Evolutionary conservation across 164 flowering plant genomes (phyloP), one percentile per base, ranked within the genome.

Genomic region (Magnolia changhungtana): DNA sequence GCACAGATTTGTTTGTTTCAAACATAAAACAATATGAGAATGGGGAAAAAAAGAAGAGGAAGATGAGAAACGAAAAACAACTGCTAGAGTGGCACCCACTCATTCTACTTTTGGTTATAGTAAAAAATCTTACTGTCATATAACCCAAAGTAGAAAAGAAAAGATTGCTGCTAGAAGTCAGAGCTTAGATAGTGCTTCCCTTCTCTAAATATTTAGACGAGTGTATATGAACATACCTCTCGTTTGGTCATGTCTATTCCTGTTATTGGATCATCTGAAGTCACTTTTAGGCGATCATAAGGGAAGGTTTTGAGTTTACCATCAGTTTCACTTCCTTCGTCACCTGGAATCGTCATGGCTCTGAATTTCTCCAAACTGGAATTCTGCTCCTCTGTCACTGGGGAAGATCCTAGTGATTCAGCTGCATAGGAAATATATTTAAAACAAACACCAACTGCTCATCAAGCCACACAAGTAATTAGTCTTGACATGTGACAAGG

Each of bases 211-310:
- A 16, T 55, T 55, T 11, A 55, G 61, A 55, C 3, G 61, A 55
- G 10, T 55, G 61, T 16, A 55, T 16, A 55, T 55, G 16, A 11
- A 11, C 18, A 55, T 85, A 92, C 97, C 95, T 92, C 97, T 86
- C 95, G 81, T 81, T 80, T 90, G 59, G 94, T 87, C 18, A 85
- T 75, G 50, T 92, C 92, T 64, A 91, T 90, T 80, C 77, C 94
- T 31, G 77, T 8, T 31, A 76, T 85, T 1, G 89, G 91, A 71
- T 86, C 78, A 10, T 67, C 71, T 7, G 90, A 87, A 5, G 63
- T n/a, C 74, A 89, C 88, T 72, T 51, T 87, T 72, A 92, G 72
- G 29, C 85, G 81, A 58, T 89, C 88, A 69, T 88, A 92, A 1
- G 91, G 87, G 76, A 80, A 84, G 69, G 71, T 80, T 63, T 80